phyloP scores from a whole-genome alignment of 805 yeast genomes.

The Lipomyces sp. region DNA sequence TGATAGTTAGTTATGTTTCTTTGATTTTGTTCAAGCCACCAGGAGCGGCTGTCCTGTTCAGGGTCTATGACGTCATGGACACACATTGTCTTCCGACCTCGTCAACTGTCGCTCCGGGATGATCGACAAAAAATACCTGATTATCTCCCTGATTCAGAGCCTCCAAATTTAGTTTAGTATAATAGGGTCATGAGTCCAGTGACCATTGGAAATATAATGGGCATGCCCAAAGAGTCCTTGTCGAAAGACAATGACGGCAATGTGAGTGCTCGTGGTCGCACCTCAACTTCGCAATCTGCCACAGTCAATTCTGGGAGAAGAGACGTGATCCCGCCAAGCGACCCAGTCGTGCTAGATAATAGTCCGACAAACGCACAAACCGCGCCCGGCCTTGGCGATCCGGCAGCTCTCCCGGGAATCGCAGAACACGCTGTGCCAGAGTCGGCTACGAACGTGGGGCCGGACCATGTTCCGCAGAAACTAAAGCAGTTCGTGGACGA shows the following conservation, averaged over 20 bases:
- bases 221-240: background rate
- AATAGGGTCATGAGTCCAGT: constrained; percentile 1
- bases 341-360: background rate
- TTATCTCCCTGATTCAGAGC: background rate
- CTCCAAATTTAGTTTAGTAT: background rate
- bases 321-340: background rate
- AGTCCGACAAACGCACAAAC: background rate
- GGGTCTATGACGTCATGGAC: background rate
- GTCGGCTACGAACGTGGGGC: background rate
- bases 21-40: background rate
- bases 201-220: background rate
- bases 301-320: background rate
- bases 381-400: background rate
- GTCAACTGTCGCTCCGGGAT: background rate
- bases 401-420: background rate
- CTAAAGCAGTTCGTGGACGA: constrained; percentile 17
- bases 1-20: background rate
- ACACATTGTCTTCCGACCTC: background rate
- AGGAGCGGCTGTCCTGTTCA: background rate
- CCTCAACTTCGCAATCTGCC: background rate
- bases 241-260: background rate
- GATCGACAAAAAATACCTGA: background rate
- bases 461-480: background rate
- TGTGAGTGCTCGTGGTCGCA: background rate
- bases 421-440: background rate